These are phyloP conservation scores for Pestalotiopsis sp. DNA, from an alignment of 2,329 filamentous ascomycete genomes.

Conservation along the genomic window DNA sequence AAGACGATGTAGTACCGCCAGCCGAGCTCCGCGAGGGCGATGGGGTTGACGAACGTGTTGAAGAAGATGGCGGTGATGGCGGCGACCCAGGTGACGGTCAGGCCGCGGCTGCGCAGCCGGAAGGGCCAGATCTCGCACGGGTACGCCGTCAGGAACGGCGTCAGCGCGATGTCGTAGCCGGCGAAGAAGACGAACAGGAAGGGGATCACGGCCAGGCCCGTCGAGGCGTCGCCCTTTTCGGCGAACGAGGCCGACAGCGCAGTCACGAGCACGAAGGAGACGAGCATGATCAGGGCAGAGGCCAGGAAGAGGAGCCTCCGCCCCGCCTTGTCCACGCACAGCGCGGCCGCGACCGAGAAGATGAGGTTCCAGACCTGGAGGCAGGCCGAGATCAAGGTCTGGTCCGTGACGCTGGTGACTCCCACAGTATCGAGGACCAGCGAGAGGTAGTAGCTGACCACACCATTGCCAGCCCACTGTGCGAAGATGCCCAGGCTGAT, in stretches of 20 bases:
- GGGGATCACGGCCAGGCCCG: slow-evolving; percentile 39
- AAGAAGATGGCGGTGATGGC: slow-evolving; percentile 12
- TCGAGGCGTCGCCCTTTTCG: slow-evolving; percentile 28
- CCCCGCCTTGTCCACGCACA: slow-evolving; percentile 22
- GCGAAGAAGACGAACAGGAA: slow-evolving; percentile 45
- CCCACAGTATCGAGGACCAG: not conserved
- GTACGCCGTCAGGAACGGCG: slow-evolving; percentile 37
- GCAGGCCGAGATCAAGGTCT: slow-evolving; percentile 17
- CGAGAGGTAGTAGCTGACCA: slow-evolving; percentile 4
- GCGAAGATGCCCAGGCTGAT: slow-evolving; percentile 3
- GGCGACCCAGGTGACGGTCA: slow-evolving; percentile 29
- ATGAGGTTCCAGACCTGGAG: slow-evolving; percentile 19
- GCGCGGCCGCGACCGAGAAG: slow-evolving; percentile 12
- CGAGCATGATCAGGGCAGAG: slow-evolving; percentile 44
- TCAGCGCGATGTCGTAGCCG: slow-evolving; percentile 36
- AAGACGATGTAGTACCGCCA: slow-evolving; percentile 50
- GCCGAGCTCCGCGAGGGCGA: slow-evolving; percentile 39
- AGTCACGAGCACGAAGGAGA: slow-evolving; percentile 44
- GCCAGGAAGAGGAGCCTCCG: slow-evolving; percentile 45
- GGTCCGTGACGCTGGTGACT: slow-evolving; percentile 13
- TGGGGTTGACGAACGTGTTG: slow-evolving; percentile 43
- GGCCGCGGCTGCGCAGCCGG: slow-evolving; percentile 49
- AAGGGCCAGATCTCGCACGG: slow-evolving; percentile 51
- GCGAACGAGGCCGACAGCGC: slow-evolving; percentile 39
- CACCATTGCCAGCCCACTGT: slow-evolving; percentile 11